These are phyloP conservation scores for Aspergillus hancockii DNA, from an alignment of 495 filamentous ascomycete species.

Conservation along the genomic window DNA sequence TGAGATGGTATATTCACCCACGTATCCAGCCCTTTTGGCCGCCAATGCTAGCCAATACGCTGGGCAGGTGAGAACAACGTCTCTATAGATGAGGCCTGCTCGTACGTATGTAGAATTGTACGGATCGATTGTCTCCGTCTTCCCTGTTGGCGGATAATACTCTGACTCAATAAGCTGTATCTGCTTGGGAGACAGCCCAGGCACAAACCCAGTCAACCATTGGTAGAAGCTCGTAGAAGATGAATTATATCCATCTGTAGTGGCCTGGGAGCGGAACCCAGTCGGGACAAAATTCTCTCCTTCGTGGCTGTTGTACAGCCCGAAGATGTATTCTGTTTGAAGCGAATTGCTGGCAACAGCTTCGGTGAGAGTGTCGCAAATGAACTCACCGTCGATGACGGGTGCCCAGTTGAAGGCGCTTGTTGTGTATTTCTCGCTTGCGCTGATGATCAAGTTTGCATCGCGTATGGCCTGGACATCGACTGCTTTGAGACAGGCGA, in stretches of 20 bases:
- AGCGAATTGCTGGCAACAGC: conserved; percentile 40
- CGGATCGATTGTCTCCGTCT: conserved; percentile 39
- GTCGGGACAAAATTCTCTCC: conserved; percentile 60
- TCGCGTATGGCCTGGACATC: conserved; percentile 52
- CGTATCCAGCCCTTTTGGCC: conserved; percentile 45
- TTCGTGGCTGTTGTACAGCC: conserved; percentile 62
- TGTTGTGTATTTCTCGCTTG: conserved; percentile 51
- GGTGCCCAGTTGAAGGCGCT: conserved; percentile 59
- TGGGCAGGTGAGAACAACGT: conserved; percentile 61
- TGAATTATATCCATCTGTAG: conserved; percentile 45
- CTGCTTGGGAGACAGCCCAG: conserved; percentile 40
- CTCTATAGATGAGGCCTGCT: conserved; percentile 58
- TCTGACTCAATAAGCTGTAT: conserved; percentile 36
- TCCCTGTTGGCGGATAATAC: conserved; percentile 47
- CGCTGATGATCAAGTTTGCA: conserved; percentile 45
- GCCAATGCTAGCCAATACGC: conserved; percentile 55
- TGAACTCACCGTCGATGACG: conserved; percentile 58
- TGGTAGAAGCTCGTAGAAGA: conserved; percentile 43
- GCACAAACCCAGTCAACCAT: conserved; percentile 56
- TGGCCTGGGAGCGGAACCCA: conserved; percentile 36
- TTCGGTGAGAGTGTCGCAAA: conserved; percentile 45
- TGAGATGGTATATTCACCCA: conserved; percentile 59
- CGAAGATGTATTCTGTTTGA: conserved; percentile 48
- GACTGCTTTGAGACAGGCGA: conserved; percentile 50
- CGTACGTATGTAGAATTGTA: conserved; percentile 50